Base-by-base conservation (phyloP, 306 rosid genomes). In the Morella rubra region DNA sequence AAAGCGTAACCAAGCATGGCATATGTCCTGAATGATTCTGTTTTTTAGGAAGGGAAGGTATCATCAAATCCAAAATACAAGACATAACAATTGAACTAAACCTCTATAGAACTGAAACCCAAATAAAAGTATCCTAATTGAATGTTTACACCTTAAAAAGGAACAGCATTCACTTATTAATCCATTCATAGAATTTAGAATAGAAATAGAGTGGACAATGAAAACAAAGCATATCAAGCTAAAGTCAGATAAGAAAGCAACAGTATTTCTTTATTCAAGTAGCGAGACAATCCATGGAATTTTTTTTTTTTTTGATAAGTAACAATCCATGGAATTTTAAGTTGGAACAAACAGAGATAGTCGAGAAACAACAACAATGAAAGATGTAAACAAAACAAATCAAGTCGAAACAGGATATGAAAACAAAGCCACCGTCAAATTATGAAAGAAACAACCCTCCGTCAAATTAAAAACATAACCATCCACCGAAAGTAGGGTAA, bases 1-100 rank as follows among this genome's bases (percentile, higher is more conserved):
- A 73, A 92, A 95, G 81, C 93, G 87, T 74, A 95, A 76, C 97
- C 98, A 95, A 22, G 90, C 83, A 75, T 83, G 79, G 91, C 98
- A 95, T 78, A 92, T 95, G 80, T 95, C 98, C 98, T 94, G 98
- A 90, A 91, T 83, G 82, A 83, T 87, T 91, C 91, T 87, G 90
- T 79, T 74, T 77, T 84, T 87, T 90, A 90, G 94, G 77, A 80
- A 86, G 82, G 77, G 93, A 83, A 89, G 81, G 86, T 84, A 88
- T 85, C 93, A 93, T 90, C 90, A 85, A 93, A 84, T 87, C 75
- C 90, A 85, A 86, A 85, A 75, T 78, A 81, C 66, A 82, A 76
- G 77, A 76, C 24, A 73, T 69, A 79, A 79, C 62, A 46, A 70
- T 72, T 56, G 76, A 77, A 72, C 56, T 54, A 72, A 22, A 74